These are phyloP conservation scores for Cyberlindnera mycetangii DNA, from an alignment of 805 yeast genomes.

Conservation along the genomic window DNA sequence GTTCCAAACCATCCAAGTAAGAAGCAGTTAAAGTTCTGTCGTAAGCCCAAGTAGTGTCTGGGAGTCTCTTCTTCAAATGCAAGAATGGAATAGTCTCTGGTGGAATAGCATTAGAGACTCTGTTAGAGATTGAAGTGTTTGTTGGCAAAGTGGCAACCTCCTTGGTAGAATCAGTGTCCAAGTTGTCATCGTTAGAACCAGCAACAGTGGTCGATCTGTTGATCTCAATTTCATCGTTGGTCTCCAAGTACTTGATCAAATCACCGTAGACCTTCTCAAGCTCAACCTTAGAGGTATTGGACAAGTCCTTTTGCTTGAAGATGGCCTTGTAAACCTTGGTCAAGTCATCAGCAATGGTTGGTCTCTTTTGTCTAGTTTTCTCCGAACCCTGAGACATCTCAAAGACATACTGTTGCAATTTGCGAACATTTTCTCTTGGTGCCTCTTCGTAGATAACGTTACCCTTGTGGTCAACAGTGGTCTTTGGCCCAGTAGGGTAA, in stretches of 20 bases:
- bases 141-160: conserved; percentile 86
- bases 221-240: conserved; percentile 68
- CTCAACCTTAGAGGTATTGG: conserved; percentile 64
- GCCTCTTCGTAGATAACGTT: conserved; percentile 80
- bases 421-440: conserved; percentile 87
- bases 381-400: conserved; percentile 97
- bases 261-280: conserved; percentile 70
- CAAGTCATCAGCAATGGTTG: conserved; percentile 82
- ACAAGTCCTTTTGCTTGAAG: conserved; percentile 61
- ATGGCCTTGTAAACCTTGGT: conserved; percentile 79
- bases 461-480: conserved; percentile 85
- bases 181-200: conserved; percentile 47
- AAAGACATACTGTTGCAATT: conserved; percentile 90
- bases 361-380: conserved; percentile 65
- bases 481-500: conserved; percentile 93
- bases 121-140: conserved; percentile 62
- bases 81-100: conserved; percentile 91
- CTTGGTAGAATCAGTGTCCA: conserved; percentile 55
- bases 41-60: conserved; percentile 77
- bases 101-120: conserved; percentile 71
- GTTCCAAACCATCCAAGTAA: conserved; percentile 88
- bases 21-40: conserved; percentile 72
- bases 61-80: conserved; percentile 78
- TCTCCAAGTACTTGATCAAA: conserved; percentile 64
- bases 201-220: conserved; percentile 57